These are phyloP conservation scores for Penicillium sp. DNA, from an alignment of 2,329 filamentous ascomycete genomes.

Conservation along the genomic window DNA sequence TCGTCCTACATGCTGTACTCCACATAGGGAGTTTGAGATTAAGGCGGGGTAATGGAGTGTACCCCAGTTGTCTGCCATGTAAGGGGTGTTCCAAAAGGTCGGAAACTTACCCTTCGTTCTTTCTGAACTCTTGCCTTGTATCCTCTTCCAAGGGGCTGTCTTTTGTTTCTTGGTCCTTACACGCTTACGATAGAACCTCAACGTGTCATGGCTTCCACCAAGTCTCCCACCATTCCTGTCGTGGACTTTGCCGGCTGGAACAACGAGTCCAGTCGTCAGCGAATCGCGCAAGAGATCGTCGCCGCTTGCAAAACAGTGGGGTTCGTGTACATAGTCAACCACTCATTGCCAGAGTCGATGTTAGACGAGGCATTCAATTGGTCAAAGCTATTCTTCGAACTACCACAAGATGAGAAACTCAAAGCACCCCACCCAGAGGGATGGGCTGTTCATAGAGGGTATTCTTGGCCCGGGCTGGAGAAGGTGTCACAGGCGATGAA, in stretches of 20 bases:
- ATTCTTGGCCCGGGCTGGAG: slow-evolving; percentile 55
- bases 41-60: no score
- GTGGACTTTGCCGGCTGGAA: slow-evolving; percentile 42
- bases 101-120: neutral
- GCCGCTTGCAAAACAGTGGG: slow-evolving; percentile 46
- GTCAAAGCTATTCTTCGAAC: slow-evolving; percentile 46
- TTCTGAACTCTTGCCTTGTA: neutral
- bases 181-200: neutral
- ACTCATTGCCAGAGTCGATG: slow-evolving; percentile 41
- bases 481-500: slow-evolving; percentile 51
- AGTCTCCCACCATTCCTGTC: slow-evolving; percentile 32
- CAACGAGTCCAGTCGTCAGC: slow-evolving; percentile 28
- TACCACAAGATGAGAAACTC: slow-evolving; percentile 48
- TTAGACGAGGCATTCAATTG: slow-evolving; percentile 47
- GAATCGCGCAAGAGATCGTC: slow-evolving; percentile 41
- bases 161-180: neutral
- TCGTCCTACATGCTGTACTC: no score
- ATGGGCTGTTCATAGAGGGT: slow-evolving; percentile 53
- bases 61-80: neutral
- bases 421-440: slow-evolving; percentile 51
- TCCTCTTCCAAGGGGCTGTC: neutral
- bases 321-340: slow-evolving; percentile 51
- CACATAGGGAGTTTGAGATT: no score
- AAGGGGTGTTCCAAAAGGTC: neutral
- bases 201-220: neutral